phyloP scores from a whole-genome alignment of 306 rosid species.

The Ceratonia siliqua region DNA sequence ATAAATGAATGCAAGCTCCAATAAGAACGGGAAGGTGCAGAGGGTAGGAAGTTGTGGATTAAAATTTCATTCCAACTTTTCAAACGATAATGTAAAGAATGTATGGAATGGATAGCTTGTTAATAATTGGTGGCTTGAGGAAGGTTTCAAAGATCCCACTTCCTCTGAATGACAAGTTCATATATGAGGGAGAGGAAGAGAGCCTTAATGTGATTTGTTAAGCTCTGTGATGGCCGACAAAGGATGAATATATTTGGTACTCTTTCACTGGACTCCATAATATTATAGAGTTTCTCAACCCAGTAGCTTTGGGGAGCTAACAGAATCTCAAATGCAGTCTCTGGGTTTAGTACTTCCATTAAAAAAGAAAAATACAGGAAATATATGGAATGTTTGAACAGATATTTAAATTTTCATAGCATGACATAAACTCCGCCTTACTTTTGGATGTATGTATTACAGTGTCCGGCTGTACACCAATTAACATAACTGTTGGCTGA shows the following conservation, averaged over 20 bases:
- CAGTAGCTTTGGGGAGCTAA: background rate
- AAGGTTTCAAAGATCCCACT: constrained; percentile 34
- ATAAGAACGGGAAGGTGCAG: constrained; percentile 39
- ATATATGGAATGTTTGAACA: background rate
- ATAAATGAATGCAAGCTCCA: constrained; percentile 21
- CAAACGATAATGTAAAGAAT: constrained; percentile 14
- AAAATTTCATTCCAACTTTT: background rate
- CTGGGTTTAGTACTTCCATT: background rate
- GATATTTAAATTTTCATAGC: background rate
- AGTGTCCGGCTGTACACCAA: too few relatives aligned
- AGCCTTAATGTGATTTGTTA: background rate
- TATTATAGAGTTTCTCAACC: background rate
- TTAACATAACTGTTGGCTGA: background rate
- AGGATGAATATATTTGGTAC: background rate
- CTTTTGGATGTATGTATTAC: background rate
- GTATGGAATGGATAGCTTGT: constrained; percentile 23
- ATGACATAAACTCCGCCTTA: background rate
- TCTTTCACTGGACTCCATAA: background rate
- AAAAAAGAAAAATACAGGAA: background rate
- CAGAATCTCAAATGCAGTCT: constrained; percentile 21
- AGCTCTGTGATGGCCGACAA: constrained; percentile 10
- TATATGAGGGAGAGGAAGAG: background rate
- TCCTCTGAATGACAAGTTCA: constrained; percentile 13
- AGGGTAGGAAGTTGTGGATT: background rate
- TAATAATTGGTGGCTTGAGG: constrained; percentile 16